A percentile compares a stretch with the other conserved stretches of the same genome.
phyloP scores from a whole-genome alignment of 495 filamentous ascomycete species.

The Daldinia loculata region DNA sequence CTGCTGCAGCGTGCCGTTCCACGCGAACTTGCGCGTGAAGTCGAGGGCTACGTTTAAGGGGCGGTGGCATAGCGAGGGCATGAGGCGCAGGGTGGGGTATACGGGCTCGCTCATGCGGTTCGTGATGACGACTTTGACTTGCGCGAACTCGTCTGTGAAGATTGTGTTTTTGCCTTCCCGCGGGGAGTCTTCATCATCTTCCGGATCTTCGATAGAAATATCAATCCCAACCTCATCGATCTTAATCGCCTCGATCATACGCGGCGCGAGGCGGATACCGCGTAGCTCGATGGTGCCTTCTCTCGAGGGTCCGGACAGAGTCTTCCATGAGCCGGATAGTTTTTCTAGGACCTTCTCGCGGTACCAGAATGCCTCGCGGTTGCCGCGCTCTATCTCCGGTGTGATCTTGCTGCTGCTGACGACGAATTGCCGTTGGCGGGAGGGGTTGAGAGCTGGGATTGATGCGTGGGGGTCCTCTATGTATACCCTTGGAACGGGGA shows the following conservation, averaged over 20 bases:
- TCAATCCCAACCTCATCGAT: slow-evolving; percentile 81
- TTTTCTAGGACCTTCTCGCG: slow-evolving; percentile 81
- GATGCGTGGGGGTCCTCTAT: slow-evolving; percentile 77
- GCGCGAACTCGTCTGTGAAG: slow-evolving; percentile 75
- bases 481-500: slow-evolving; percentile 79
- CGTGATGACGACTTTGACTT: slow-evolving; percentile 69
- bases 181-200: slow-evolving; percentile 32
- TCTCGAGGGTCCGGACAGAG: slow-evolving; percentile 62
- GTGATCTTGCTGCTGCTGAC: slow-evolving; percentile 81
- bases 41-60: slow-evolving; percentile 79
- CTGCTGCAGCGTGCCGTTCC: slow-evolving; percentile 85
- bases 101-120: slow-evolving; percentile 77
- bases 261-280: slow-evolving; percentile 71
- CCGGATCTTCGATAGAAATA: slow-evolving; percentile 58
- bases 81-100: slow-evolving; percentile 76
- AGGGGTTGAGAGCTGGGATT: slow-evolving; percentile 81
- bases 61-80: slow-evolving; percentile 78
- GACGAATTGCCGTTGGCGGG: slow-evolving; percentile 84
- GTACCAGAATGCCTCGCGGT: slow-evolving; percentile 91
- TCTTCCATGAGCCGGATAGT: slow-evolving; percentile 75
- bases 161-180: slow-evolving; percentile 57
- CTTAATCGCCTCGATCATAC: slow-evolving; percentile 85
- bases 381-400: slow-evolving; percentile 78
- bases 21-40: slow-evolving; percentile 80
- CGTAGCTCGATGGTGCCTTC: slow-evolving; percentile 79